Evolutionary conservation across 2,329 filamentous ascomycete genomes (phyloP).

Genomic region (Calycina herbarum): DNA sequence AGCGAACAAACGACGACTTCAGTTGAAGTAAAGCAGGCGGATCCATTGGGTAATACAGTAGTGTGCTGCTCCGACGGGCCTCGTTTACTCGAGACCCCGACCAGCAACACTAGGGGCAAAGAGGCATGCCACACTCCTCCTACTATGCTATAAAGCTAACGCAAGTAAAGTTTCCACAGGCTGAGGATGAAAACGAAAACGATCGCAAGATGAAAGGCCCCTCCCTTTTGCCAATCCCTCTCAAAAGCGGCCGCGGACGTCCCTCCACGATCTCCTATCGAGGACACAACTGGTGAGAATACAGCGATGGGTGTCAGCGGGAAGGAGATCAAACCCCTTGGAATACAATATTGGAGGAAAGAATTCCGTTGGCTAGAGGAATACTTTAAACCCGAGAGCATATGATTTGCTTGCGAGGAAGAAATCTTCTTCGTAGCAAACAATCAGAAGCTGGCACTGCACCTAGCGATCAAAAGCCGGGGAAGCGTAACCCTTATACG

Average conservation of each 20-base stretch:
- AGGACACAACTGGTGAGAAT: slow-evolving; percentile 22
- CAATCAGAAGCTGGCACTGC: slow-evolving; percentile 31
- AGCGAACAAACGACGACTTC: too few species aligned
- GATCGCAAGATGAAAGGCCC: slow-evolving; percentile 7
- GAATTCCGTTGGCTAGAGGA: background rate
- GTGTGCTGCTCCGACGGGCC: too few species aligned
- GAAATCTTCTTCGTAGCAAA: slow-evolving; percentile 35
- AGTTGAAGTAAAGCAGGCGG: too few species aligned
- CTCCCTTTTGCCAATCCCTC: slow-evolving; percentile 9
- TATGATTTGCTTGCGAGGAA: slow-evolving; percentile 38
- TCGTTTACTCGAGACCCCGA: slow-evolving; percentile 9
- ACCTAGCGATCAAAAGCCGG: slow-evolving; percentile 42
- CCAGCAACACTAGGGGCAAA: slow-evolving; percentile 24
- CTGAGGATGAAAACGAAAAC: slow-evolving; percentile 26
- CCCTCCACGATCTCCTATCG: slow-evolving; percentile 17
- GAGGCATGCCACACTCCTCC: slow-evolving; percentile 20
- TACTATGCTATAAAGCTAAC: slow-evolving; percentile 27
- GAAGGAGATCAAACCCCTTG: background rate
- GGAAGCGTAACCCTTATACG: slow-evolving; percentile 42
- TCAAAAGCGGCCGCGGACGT: slow-evolving; percentile 27
- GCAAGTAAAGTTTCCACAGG: slow-evolving; percentile 24
- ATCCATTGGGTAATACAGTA: too few species aligned
- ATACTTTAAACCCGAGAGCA: slow-evolving; percentile 21
- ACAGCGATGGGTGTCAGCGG: slow-evolving; percentile 20
- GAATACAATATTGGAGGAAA: background rate